Evolutionary conservation across 331 rosid genomes (phyloP), one percentile per base, ranked within the genome.

Genomic region (Acacia pycnantha): DNA sequence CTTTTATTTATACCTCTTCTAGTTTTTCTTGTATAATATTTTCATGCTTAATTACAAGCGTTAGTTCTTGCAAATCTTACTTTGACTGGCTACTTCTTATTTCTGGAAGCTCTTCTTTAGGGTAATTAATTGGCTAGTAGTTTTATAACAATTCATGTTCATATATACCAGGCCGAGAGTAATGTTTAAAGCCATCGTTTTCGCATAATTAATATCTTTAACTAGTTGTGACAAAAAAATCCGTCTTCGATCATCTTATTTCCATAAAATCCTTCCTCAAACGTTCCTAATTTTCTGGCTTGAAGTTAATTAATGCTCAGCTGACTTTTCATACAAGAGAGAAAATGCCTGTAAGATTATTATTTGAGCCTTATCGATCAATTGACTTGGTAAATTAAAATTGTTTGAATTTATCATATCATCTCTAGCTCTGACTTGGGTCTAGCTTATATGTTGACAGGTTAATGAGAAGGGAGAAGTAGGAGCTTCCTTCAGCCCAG

Each of bases 401-500:
- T 26, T 27, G 18, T 61, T 61, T 53, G 3, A 53, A 53, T 53
- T 61, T 26, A 56, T 56, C 27, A 56, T 56, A 26, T 56, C 58
- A 48, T 56, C 24, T 56, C 19, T 16, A 51, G 24, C 62, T 56
- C 26, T 56, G 62, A 56, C 62, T 19, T 56, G 27, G n/a, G 62
- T n/a, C n/a, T 21, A 56, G 27, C 27, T n/a, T 56, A n/a, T 53
- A 15, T 53, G 62, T 56, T 56, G 62, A 19, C 72, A 35, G 27
- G 72, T 33, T 18, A 3, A 65, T 35, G 58, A 16, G 58, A 7
- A 2, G 61, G 71, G 94, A 74, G 21, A 37, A 21, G 11, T 40
- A 90, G 89, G 97, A 85, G 97, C 97, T 94, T 92, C 90, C 92
- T 79, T 87, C 98, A 91, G 97, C 84, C 94, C 94, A 90, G 88